A percentile compares a stretch with the other conserved stretches of the same genome.
Conservation (phyloP, 139 green algal species). For the Monoraphidium neglectum region DNA sequence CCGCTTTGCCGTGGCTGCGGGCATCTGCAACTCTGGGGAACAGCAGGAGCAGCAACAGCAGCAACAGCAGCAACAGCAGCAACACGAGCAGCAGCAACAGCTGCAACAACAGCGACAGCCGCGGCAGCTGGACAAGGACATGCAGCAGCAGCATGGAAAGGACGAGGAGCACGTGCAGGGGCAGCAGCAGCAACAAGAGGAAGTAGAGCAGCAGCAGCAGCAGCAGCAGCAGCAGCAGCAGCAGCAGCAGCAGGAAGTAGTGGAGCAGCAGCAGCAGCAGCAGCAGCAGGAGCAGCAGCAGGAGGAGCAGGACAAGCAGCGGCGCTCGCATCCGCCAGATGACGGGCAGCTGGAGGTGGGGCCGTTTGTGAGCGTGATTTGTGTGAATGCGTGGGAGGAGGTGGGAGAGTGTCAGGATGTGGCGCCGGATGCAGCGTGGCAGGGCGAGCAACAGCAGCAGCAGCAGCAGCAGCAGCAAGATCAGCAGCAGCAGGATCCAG, state of each 20-base stretch:
- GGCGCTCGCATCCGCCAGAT: too few species aligned
- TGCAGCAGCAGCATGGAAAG: background rate
- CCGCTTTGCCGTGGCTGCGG: too few species aligned
- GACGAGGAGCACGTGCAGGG: background rate
- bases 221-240: slow-evolving; percentile 1
- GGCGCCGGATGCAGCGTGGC: too few species aligned
- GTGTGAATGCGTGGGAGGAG: too few species aligned
- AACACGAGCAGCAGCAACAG: background rate
- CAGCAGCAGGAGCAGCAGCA: background rate
- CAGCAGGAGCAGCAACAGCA: background rate
- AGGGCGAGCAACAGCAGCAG: too few species aligned
- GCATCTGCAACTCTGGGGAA: background rate
- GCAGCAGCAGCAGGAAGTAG: background rate
- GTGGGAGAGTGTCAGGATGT: too few species aligned
- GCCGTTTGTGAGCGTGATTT: too few species aligned
- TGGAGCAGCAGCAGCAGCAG: background rate
- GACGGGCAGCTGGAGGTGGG: too few species aligned
- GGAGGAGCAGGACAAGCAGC: background rate
- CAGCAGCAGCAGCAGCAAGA: too few species aligned
- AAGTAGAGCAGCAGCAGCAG: background rate
- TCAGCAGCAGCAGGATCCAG: too few species aligned
- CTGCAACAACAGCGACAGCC: background rate
- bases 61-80: background rate
- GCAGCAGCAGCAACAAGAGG: background rate
- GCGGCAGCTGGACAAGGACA: background rate